A percentile compares a stretch with the other conserved stretches of the same genome.
Conservation (phyloP, 163 green algal species). For the Volvox carteri region DNA sequence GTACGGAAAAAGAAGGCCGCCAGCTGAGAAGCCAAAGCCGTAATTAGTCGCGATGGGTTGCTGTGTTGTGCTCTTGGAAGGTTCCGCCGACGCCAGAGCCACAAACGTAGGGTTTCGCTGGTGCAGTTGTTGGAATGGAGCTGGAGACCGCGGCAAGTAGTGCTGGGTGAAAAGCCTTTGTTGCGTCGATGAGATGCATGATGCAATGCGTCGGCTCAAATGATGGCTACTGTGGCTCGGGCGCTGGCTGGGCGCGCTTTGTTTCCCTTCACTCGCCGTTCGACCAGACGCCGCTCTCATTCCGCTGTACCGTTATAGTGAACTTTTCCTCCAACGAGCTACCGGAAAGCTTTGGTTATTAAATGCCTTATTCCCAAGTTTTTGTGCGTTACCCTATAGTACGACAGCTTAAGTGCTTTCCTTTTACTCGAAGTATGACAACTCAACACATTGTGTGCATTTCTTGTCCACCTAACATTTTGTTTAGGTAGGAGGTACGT, state of each 20-base stretch:
- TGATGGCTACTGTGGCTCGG: neutral
- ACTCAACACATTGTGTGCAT: too few relatives aligned
- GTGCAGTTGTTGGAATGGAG: neutral
- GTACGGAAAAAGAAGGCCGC: conserved; percentile 86
- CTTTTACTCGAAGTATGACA: too few relatives aligned
- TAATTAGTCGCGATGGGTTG: neutral
- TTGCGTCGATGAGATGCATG: neutral
- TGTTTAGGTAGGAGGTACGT: too few relatives aligned
- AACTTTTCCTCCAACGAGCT: too few relatives aligned
- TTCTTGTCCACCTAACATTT: too few relatives aligned
- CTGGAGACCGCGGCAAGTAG: neutral
- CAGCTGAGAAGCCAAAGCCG: conserved; percentile 62
- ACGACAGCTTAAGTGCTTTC: too few relatives aligned
- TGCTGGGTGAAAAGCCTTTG: neutral
- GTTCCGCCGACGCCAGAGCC: neutral
- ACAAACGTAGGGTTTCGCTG: neutral
- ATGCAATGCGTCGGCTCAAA: neutral
- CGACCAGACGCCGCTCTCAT: neutral
- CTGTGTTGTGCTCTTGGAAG: neutral
- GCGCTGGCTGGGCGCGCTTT: neutral
- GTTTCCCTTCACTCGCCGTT: neutral
- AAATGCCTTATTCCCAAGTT: too few relatives aligned
- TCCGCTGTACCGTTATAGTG: neutral
- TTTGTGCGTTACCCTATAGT: too few relatives aligned
- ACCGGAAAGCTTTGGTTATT: too few relatives aligned